Base-by-base conservation (phyloP, 192 early-diverging fungal species). In the Podila clonocystis region DNA sequence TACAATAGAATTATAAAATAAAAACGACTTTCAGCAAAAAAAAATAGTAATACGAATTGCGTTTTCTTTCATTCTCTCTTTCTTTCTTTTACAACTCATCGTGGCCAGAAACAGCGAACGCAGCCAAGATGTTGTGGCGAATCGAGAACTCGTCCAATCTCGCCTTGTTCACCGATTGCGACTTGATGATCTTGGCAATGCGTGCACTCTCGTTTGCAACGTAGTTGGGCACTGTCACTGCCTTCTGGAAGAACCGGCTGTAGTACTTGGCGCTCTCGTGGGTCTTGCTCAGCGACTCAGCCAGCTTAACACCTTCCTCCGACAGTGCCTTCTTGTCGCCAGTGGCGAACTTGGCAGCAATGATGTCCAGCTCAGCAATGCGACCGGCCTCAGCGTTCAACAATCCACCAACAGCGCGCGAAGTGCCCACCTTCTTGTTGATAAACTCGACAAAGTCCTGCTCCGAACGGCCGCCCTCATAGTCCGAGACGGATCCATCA, bases 181-280 rank as follows among this genome's bases (percentile, higher is more conserved):
- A 84, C 63, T 84, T 87, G 49, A 94, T 70, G 62, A 99, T 91
- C 83, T 94, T 95, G 12, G 89, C 79, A 50, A 99, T 84, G 64
- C 97, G 91, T 41, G 90, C 89, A 57, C 90, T 86, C 85, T 99
- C 97, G 67, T 90, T 96, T 17, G 64, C 84, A 48, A 92, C 70
- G 86, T 93, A 99, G 63, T 89, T 91, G 0, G 87, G 87, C 9
- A 90, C 89, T 28, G 87, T 84, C 62, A 82, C 63, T 63, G 93
- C 88, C 87, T 98, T 97, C 83, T 95, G 91, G 92, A 98, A 95
- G 68, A 95, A 91, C 82, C 97, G 98, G 76, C 85, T 82, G 73
- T 99, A 99, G 88, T 97, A 98, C 58, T 87, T 84, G 34, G 96
- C 93, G 15, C 64, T 67, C 13, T 58, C 55, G 38, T 69, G 71